These are phyloP conservation scores for Crepidotus variabilis DNA, from an alignment of 768 basidiomycete species.

Conservation along the genomic window DNA sequence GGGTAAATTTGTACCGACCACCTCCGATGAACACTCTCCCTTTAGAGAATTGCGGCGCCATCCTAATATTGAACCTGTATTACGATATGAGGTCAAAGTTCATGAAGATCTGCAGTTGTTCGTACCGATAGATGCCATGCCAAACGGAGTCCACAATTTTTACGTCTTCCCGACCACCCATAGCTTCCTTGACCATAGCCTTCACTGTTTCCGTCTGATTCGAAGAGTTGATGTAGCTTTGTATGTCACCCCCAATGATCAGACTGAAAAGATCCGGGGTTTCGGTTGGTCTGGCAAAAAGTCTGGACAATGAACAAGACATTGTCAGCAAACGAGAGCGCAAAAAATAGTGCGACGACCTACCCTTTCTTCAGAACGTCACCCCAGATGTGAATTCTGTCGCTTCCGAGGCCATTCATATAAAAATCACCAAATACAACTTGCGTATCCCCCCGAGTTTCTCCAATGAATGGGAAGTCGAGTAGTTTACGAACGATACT, in stretches of 20 bases:
- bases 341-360: not conserved
- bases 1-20: constrained; percentile 9
- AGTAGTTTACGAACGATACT: constrained; percentile 35
- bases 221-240: not conserved
- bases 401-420: constrained; percentile 28
- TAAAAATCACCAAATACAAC: constrained; percentile 38
- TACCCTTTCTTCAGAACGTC: not conserved
- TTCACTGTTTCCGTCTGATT: not conserved
- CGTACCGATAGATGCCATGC: not conserved
- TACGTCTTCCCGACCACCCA: not conserved
- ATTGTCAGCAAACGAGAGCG: no score
- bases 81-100: not conserved
- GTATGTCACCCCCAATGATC: not conserved
- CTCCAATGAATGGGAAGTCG: constrained; percentile 36
- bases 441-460: constrained; percentile 27
- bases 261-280: not conserved
- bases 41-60: constrained; percentile 12
- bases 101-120: not conserved
- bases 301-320: not conserved
- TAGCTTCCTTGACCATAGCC: not conserved
- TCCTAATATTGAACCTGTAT: constrained; percentile 13
- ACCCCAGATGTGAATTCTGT: not conserved
- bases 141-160: not conserved
- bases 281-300: not conserved
- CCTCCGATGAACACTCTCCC: constrained; percentile 17